Conservation (phyloP, 371 early-diverging fungal species). For the Vairimorpha necatrix region DNA sequence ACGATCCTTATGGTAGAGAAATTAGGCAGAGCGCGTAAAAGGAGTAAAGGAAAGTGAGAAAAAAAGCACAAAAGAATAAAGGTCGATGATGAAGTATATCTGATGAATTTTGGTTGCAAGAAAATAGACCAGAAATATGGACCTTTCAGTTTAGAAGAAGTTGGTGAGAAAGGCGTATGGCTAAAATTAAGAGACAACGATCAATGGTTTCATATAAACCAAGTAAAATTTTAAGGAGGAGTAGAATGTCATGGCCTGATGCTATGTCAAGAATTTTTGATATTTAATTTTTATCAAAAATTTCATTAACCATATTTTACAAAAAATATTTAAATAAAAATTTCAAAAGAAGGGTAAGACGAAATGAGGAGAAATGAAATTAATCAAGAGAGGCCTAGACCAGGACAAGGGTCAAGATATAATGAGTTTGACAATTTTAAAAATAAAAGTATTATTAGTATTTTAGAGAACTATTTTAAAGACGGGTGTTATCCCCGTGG, state of each 20-base stretch:
- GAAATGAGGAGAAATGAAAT: too few species aligned
- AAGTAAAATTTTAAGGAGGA: background rate
- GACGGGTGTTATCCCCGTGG: background rate
- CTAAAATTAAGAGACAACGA: background rate
- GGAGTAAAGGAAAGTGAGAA: background rate
- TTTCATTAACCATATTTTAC: background rate
- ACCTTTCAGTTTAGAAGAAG: background rate
- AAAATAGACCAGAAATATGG: background rate
- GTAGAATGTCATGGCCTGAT: constrained; percentile 8
- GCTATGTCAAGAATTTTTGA: too few species aligned
- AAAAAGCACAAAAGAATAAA: background rate
- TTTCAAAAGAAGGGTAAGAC: too few species aligned
- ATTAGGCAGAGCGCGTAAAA: background rate
- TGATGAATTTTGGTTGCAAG: background rate
- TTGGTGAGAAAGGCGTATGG: background rate
- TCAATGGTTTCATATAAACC: constrained; percentile 5
- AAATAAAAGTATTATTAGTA: background rate
- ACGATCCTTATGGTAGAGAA: background rate
- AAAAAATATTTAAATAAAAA: background rate
- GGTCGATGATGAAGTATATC: background rate
- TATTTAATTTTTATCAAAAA: too few species aligned
- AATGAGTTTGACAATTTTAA: too few species aligned
- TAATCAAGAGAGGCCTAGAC: too few species aligned
- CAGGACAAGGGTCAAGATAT: too few species aligned
- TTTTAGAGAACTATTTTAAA: too few species aligned